Percentiles rank a stretch among this genome's conserved stretches.
phyloP scores from a whole-genome alignment of 1,284 basidiomycete species.

The Cryptococcus deneoformans region DNA sequence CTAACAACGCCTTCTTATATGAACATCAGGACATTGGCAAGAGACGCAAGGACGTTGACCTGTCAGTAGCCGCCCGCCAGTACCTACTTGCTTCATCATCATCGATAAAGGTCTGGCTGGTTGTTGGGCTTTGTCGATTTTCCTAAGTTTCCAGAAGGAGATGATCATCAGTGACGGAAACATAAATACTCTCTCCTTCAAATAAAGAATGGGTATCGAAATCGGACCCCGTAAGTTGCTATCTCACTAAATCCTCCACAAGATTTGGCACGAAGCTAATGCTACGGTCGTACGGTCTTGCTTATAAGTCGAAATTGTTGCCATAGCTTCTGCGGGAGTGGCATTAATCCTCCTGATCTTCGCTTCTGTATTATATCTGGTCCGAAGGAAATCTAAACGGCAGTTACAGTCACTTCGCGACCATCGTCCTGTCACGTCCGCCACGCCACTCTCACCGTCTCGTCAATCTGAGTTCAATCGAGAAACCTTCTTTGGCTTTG shows the following conservation, averaged over 20 bases:
- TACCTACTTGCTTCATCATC: too few relatives aligned
- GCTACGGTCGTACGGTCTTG: background rate
- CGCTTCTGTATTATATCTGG: constrained; percentile 3
- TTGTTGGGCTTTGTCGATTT: too few relatives aligned
- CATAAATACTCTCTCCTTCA: too few relatives aligned
- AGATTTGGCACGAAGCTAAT: background rate
- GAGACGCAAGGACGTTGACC: too few relatives aligned
- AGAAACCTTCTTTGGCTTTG: background rate
- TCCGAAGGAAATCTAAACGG: background rate
- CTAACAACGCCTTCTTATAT: too few relatives aligned
- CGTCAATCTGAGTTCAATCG: background rate
- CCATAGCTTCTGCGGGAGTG: constrained; percentile 20
- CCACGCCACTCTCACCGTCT: background rate
- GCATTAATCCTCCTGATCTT: constrained; percentile 24
- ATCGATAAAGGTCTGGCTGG: too few relatives aligned
- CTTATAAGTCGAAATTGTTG: constrained; percentile 26
- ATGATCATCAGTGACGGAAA: too few relatives aligned
- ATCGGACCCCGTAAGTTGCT: constrained; percentile 12
- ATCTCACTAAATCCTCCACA: background rate
- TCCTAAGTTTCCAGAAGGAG: too few relatives aligned
- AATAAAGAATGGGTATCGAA: constrained; percentile 6
- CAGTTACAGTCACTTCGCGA: background rate
- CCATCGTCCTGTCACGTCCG: background rate
- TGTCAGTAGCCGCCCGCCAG: too few relatives aligned
- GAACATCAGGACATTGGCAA: too few relatives aligned